Evolutionary conservation across 116 monocot genomes (phyloP).

Genomic region (Zostera marina): DNA sequence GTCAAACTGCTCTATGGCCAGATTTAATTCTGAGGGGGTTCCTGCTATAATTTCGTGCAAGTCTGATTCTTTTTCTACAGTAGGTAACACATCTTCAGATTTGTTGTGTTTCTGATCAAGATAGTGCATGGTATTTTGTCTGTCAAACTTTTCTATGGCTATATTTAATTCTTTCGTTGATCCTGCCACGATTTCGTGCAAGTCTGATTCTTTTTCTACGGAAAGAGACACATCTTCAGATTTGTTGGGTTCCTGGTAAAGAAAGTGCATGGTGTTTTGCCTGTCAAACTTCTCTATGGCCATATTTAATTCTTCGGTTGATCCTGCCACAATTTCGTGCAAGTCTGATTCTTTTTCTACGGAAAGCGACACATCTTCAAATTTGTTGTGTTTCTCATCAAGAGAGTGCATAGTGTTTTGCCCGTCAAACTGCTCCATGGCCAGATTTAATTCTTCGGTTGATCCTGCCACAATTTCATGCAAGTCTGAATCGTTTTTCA

Average conservation of each 20-base stretch:
- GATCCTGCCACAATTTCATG: too few species aligned
- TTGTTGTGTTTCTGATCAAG: not conserved
- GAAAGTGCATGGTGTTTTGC: not conserved
- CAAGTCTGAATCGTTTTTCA: too few species aligned
- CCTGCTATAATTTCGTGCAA: conserved; percentile 5
- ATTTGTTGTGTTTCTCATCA: not conserved
- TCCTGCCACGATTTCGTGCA: conserved; percentile 13
- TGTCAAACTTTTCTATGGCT: not conserved
- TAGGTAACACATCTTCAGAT: conserved; percentile 7
- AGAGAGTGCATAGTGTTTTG: too few species aligned
- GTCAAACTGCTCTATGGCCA: not conserved
- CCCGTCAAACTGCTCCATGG: too few species aligned
- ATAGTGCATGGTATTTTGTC: not conserved
- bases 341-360: not conserved
- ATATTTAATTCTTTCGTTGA: conserved; percentile 5
- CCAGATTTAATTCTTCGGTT: too few species aligned
- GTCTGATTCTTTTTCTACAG: not conserved
- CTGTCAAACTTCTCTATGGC: not conserved
- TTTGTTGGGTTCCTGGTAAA: not conserved
- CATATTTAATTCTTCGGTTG: not conserved
- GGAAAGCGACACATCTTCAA: conserved; percentile 7
- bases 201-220: not conserved
- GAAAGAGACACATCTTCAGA: conserved; percentile 8
- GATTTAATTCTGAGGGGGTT: not conserved
- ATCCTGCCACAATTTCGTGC: conserved; percentile 4